Conservation (phyloP, 108 stramenopile genomes). For the Pseudonitzschia multiseries region DNA sequence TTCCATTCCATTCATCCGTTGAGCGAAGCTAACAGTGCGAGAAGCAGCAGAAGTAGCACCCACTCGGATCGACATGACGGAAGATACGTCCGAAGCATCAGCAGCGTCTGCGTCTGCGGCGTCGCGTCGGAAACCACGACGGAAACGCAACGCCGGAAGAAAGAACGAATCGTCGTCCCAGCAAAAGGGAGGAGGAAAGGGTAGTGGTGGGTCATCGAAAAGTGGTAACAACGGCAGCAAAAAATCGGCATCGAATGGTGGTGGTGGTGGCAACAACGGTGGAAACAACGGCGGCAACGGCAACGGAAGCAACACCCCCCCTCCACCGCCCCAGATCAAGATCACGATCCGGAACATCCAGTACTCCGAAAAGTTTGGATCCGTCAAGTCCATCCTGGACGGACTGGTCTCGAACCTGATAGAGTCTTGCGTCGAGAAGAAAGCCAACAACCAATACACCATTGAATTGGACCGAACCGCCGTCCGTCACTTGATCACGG, state of each 20-base stretch:
- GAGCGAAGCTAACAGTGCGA: background rate
- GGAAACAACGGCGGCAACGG: conserved; percentile 8
- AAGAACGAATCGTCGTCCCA: background rate
- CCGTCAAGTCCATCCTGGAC: conserved; percentile 28
- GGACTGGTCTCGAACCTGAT: conserved; percentile 26
- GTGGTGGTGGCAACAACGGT: too few relatives aligned
- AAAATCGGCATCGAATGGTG: too few relatives aligned
- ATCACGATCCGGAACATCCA: conserved; percentile 44
- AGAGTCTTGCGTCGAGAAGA: conserved; percentile 19
- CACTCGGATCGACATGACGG: background rate
- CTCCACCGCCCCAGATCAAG: conserved; percentile 40
- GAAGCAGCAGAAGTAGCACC: background rate
- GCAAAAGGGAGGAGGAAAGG: background rate
- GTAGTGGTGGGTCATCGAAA: background rate
- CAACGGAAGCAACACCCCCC: conserved; percentile 9
- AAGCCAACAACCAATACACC: conserved; percentile 7
- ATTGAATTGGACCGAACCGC: conserved; percentile 28
- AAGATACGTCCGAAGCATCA: background rate
- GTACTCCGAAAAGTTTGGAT: conserved; percentile 34
- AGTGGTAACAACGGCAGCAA: conserved; percentile 9
- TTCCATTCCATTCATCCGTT: background rate
- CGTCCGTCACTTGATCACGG: conserved; percentile 29
- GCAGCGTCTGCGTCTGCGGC: background rate
- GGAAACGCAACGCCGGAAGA: conserved; percentile 6
- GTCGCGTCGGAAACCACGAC: conserved; percentile 10